These are phyloP conservation scores for Chloranthus sessilifolius DNA, from an alignment of 164 flowering plant genomes.

Conservation along the genomic window DNA sequence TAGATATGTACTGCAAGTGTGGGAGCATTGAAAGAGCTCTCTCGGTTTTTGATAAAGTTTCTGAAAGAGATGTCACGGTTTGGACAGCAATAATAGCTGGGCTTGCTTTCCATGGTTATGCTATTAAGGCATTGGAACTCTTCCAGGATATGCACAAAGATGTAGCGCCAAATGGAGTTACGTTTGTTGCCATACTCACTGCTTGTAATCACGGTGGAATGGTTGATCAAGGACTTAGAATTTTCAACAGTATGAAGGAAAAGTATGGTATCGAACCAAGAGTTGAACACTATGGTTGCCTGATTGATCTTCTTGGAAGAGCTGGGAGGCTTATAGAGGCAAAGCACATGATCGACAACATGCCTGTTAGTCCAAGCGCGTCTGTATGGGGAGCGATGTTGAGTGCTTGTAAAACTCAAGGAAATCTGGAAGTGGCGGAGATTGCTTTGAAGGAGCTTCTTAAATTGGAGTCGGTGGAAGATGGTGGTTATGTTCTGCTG, in stretches of 20 bases:
- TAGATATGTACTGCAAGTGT: slow-evolving; percentile 55
- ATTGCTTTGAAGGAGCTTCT: slow-evolving; percentile 32
- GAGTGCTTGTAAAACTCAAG: slow-evolving; percentile 33
- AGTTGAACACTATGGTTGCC: slow-evolving; percentile 47
- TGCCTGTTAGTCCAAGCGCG: slow-evolving; percentile 45
- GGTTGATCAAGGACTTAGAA: slow-evolving; percentile 30
- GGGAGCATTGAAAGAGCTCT: slow-evolving; percentile 41
- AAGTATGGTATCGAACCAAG: slow-evolving; percentile 36
- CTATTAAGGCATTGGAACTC: slow-evolving; percentile 33
- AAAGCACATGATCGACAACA: slow-evolving; percentile 30
- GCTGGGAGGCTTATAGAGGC: slow-evolving; percentile 42
- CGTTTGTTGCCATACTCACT: slow-evolving; percentile 40
- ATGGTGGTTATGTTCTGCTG: slow-evolving; percentile 42
- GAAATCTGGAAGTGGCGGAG: slow-evolving; percentile 37
- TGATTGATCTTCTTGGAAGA: slow-evolving; percentile 46
- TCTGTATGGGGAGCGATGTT: slow-evolving; percentile 51
- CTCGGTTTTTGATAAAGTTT: slow-evolving; percentile 22
- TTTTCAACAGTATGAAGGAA: slow-evolving; percentile 33
- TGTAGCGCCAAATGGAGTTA: slow-evolving; percentile 35
- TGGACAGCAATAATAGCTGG: slow-evolving; percentile 58
- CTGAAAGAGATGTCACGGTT: slow-evolving; percentile 36
- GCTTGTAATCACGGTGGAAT: slow-evolving; percentile 52
- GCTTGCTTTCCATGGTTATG: slow-evolving; percentile 48
- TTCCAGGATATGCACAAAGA: slow-evolving; percentile 34
- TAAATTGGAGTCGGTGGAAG: slow-evolving; percentile 48